Percentiles rank a stretch among this genome's conserved stretches.
phyloP scores from a whole-genome alignment of 2,329 filamentous ascomycete genomes.

The Colletotrichum kahawae region DNA sequence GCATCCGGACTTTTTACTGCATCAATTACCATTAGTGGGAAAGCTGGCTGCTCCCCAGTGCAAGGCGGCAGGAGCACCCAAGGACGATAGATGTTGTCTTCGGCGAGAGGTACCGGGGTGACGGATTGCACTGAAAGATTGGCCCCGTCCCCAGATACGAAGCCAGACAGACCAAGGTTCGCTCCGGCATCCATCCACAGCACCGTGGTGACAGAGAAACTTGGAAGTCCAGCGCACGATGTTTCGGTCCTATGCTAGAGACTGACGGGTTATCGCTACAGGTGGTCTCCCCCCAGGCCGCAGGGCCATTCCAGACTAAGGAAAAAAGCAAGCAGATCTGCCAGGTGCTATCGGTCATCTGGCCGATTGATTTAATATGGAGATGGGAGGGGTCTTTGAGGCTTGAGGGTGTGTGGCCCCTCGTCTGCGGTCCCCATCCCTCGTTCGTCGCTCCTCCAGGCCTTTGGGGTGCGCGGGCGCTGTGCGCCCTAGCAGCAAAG shows the following conservation, averaged over 20 bases:
- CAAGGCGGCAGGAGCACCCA: not conserved
- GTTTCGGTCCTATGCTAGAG: not conserved
- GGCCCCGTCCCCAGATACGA: not conserved
- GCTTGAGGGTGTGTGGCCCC: not conserved
- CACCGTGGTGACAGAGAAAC: not conserved
- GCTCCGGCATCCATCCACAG: not conserved
- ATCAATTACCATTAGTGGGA: slow-evolving; percentile 4
- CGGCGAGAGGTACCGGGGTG: not conserved
- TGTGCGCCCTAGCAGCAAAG: not conserved
- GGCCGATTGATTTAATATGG: slow-evolving; percentile 17
- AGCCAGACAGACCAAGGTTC: not conserved
- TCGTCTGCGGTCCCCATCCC: not conserved
- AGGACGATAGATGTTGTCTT: not conserved
- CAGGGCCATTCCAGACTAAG: not conserved
- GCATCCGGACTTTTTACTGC: not conserved
- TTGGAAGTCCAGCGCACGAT: not conserved
- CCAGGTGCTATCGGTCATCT: slow-evolving; percentile 14
- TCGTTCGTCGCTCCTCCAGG: not conserved
- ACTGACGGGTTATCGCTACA: not conserved
- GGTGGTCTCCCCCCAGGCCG: not conserved
- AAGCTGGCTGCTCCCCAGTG: not conserved
- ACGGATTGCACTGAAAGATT: not conserved
- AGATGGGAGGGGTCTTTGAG: slow-evolving; percentile 15
- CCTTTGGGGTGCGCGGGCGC: not conserved
- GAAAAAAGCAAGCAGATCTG: slow-evolving; percentile 19